These are phyloP conservation scores for Tulasnella sp. DNA, from an alignment of 768 basidiomycete species.

Conservation along the genomic window DNA sequence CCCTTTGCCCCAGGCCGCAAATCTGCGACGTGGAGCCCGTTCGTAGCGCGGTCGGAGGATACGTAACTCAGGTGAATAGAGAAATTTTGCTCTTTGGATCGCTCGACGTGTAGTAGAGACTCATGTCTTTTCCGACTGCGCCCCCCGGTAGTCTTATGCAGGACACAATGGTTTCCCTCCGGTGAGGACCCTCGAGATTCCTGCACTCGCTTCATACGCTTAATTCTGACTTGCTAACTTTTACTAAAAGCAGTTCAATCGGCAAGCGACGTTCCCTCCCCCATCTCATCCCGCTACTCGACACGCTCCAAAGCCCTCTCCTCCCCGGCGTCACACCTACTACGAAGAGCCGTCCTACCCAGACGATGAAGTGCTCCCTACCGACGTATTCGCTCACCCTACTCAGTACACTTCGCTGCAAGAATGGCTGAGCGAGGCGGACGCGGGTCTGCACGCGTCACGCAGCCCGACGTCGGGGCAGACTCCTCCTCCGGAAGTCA, in stretches of 20 bases:
- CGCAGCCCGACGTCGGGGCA: not conserved
- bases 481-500: not conserved
- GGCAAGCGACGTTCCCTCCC: not conserved
- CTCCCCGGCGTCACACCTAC: not conserved
- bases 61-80: not conserved
- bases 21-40: not conserved
- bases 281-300: not conserved
- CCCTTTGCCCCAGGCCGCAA: no score
- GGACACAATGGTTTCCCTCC: not conserved
- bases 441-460: not conserved
- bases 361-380: not conserved
- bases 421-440: not conserved
- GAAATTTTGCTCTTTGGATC: not conserved
- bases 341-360: not conserved
- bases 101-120: not conserved
- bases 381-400: not conserved
- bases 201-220: not conserved
- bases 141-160: not conserved
- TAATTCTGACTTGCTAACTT: not conserved
- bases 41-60: not conserved
- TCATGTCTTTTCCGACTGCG: no score
- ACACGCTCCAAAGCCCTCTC: not conserved
- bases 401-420: not conserved
- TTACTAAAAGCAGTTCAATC: not conserved
- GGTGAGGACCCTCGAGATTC: not conserved